Evolutionary conservation across 495 filamentous ascomycete genomes (phyloP).

Genomic region (Penicillium nucicola): DNA sequence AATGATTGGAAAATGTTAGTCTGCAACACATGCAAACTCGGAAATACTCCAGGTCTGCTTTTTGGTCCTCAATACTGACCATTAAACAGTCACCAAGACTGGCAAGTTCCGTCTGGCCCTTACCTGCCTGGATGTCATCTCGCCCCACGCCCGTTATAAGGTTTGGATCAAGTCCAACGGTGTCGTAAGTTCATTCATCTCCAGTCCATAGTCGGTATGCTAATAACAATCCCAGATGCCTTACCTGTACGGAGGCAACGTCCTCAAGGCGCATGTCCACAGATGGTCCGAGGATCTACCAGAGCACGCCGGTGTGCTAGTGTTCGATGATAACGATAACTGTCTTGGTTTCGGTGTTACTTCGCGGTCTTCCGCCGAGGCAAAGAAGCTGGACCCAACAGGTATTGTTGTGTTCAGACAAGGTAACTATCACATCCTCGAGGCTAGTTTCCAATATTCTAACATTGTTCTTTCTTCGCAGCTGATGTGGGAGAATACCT

Average conservation of each 20-base stretch:
- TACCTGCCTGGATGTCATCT: slow-evolving; percentile 69
- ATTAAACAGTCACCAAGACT: slow-evolving; percentile 69
- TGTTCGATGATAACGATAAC: slow-evolving; percentile 5
- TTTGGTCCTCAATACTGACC: not conserved
- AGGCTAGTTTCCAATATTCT: not conserved
- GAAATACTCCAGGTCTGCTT: not conserved
- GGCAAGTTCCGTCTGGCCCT: slow-evolving; percentile 63
- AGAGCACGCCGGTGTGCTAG: slow-evolving; percentile 37
- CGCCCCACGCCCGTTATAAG: slow-evolving; percentile 87
- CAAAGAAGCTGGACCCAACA: slow-evolving; percentile 80
- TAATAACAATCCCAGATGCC: slow-evolving; percentile 50
- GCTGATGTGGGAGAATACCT: slow-evolving; percentile 91
- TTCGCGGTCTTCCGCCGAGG: slow-evolving; percentile 77
- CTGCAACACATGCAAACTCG: slow-evolving; percentile 37
- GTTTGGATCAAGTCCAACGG: slow-evolving; percentile 94
- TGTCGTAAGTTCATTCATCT: slow-evolving; percentile 35
- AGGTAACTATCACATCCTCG: not conserved
- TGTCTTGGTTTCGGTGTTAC: slow-evolving; percentile 69
- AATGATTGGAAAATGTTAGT: slow-evolving; percentile 53
- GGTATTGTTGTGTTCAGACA: slow-evolving; percentile 64
- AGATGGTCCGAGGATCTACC: slow-evolving; percentile 81
- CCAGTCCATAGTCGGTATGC: not conserved
- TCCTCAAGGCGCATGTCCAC: slow-evolving; percentile 83
- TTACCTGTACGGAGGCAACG: slow-evolving; percentile 84
- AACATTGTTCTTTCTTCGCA: slow-evolving; percentile 45